Percentiles rank a stretch among this genome's conserved stretches.
phyloP scores from a whole-genome alignment of 768 basidiomycete species.

The Crepidotus variabilis region DNA sequence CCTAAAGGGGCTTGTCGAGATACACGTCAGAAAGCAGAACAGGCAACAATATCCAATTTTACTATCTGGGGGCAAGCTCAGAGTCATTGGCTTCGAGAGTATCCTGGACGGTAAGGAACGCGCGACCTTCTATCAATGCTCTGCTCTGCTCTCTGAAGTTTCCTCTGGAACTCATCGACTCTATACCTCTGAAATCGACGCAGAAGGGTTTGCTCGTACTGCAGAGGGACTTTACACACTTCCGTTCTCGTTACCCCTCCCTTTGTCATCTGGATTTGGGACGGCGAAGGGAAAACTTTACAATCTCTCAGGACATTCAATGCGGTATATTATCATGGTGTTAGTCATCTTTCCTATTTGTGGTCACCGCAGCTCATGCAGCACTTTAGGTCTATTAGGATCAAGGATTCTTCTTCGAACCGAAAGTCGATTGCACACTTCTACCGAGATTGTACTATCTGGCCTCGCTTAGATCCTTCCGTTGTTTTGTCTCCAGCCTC shows the following conservation, averaged over 20 bases:
- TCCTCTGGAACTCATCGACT: conserved; percentile 41
- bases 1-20: conserved; percentile 65
- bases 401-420: conserved; percentile 59
- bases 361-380: neutral
- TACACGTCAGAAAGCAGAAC: conserved; percentile 57
- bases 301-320: conserved; percentile 52
- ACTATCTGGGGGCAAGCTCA: conserved; percentile 71
- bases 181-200: conserved; percentile 43
- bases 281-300: conserved; percentile 55
- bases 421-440: conserved; percentile 83
- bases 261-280: conserved; percentile 48
- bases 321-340: conserved; percentile 82
- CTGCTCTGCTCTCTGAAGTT: conserved; percentile 47
- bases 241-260: conserved; percentile 71
- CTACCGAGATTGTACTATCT: conserved; percentile 78
- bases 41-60: conserved; percentile 54
- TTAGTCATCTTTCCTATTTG: conserved; percentile 34
- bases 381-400: conserved; percentile 59
- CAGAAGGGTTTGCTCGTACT: conserved; percentile 60
- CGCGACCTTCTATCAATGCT: conserved; percentile 81
- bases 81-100: conserved; percentile 84
- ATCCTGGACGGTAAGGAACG: conserved; percentile 52
- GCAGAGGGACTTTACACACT: conserved; percentile 65
- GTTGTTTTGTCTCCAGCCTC: conserved; percentile 56
- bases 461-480: conserved; percentile 68